Conservation (phyloP, 2,329 filamentous ascomycete genomes). For the Periconia digitata region DNA sequence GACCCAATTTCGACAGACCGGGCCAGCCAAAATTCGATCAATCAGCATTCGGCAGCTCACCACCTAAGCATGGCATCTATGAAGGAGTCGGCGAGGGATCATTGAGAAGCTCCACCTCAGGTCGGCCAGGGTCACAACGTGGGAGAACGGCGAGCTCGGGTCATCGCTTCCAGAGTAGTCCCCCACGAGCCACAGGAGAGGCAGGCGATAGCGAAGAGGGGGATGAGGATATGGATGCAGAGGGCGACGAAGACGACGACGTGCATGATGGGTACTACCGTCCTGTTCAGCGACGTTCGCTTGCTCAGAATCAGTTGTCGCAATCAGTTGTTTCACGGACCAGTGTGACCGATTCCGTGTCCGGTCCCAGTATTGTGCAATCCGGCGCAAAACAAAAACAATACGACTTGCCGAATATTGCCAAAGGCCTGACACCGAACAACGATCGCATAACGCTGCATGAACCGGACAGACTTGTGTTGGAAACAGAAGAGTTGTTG, state of each 20-base stretch:
- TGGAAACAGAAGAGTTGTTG: slow-evolving; percentile 74
- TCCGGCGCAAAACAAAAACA: slow-evolving; percentile 49
- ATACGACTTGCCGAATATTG: slow-evolving; percentile 69
- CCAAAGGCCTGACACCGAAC: slow-evolving; percentile 66
- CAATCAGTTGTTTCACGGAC: slow-evolving; percentile 41
- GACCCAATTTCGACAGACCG: slow-evolving; percentile 35
- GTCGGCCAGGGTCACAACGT: slow-evolving; percentile 29
- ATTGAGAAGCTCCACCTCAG: slow-evolving; percentile 30
- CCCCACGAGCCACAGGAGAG: slow-evolving; percentile 33
- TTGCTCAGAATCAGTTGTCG: slow-evolving; percentile 24
- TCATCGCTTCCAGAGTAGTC: slow-evolving; percentile 41
- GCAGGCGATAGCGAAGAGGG: slow-evolving; percentile 34
- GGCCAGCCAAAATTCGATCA: slow-evolving; percentile 21
- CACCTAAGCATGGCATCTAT: slow-evolving; percentile 31
- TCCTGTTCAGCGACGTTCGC: slow-evolving; percentile 39
- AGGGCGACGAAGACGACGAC: slow-evolving; percentile 29
- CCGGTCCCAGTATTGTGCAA: slow-evolving; percentile 26
- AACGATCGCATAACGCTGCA: slow-evolving; percentile 61
- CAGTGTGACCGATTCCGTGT: slow-evolving; percentile 31
- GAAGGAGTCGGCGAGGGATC: slow-evolving; percentile 30
- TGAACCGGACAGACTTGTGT: slow-evolving; percentile 71
- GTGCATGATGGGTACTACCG: slow-evolving; percentile 35
- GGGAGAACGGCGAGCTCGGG: slow-evolving; percentile 27
- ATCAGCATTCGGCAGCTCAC: slow-evolving; percentile 35
- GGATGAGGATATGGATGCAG: slow-evolving; percentile 27